phyloP scores from a whole-genome alignment of 2,329 filamentous ascomycete genomes.

The Penicillium sp. region DNA sequence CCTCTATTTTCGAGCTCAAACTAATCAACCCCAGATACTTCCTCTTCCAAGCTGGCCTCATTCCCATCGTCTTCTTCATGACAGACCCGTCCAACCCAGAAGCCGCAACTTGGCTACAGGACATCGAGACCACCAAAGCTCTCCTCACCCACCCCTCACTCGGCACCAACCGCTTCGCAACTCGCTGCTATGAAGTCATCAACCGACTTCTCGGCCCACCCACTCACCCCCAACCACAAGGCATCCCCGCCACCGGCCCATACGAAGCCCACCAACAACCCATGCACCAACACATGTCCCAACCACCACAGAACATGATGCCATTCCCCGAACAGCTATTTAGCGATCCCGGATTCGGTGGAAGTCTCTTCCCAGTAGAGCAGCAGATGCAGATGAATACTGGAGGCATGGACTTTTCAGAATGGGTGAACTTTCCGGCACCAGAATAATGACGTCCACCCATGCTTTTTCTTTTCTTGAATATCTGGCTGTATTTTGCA shows the following conservation, averaged over 20 bases:
- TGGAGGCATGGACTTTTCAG: conserved; percentile 41
- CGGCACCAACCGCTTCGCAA: conserved; percentile 42
- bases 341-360: conserved; percentile 36
- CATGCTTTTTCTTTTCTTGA: not conserved
- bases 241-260: not conserved
- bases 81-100: conserved; percentile 43
- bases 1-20: not conserved
- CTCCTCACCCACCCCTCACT: conserved; percentile 43
- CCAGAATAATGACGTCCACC: conserved; percentile 16
- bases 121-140: conserved; percentile 44
- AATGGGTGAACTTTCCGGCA: conserved; percentile 43
- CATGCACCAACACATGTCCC: conserved; percentile 15
- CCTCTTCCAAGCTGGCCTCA: conserved; percentile 48
- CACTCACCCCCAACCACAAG: conserved; percentile 1
- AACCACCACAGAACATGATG: conserved; percentile 31
- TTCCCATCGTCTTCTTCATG: conserved; percentile 47
- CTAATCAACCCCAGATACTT: conserved; percentile 37
- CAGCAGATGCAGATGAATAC: conserved; percentile 31
- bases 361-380: conserved; percentile 36
- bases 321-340: conserved; percentile 42
- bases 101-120: conserved; percentile 39
- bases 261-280: conserved; percentile 10
- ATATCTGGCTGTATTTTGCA: conserved; percentile 3
- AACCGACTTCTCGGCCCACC: conserved; percentile 40
- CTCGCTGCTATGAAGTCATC: conserved; percentile 43